Conservation (phyloP, 108 stramenopile species). For the Nitzschia sp. region DNA sequence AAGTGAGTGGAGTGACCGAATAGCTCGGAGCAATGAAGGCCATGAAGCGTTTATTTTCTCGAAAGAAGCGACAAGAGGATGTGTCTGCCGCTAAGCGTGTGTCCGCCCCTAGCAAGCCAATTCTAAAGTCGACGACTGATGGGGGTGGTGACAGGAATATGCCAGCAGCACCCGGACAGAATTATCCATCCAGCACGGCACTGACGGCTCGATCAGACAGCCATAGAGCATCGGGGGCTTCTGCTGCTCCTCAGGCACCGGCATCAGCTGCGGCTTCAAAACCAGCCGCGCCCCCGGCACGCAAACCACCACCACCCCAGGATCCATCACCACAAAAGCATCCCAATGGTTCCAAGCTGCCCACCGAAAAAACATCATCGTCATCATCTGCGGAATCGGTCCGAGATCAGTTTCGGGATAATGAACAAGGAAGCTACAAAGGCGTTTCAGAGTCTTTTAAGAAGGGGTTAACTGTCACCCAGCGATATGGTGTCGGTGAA, state of each 20-base stretch:
- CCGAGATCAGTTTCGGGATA: not conserved
- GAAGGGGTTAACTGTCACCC: constrained; percentile 9
- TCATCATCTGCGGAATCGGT: not conserved
- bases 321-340: no score
- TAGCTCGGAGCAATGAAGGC: no score
- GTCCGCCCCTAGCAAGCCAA: not conserved
- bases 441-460: constrained; percentile 26
- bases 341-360: no score
- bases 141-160: no score
- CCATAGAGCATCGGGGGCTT: not conserved
- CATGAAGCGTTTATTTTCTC: constrained; percentile 21
- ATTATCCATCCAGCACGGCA: not conserved
- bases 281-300: no score
- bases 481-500: constrained; percentile 12
- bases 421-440: constrained; percentile 11
- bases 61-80: constrained; percentile 7
- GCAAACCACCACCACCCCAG: no score
- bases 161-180: not conserved
- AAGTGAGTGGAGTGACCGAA: no score
- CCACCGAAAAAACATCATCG: not conserved
- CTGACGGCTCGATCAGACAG: not conserved
- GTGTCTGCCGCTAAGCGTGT: not conserved
- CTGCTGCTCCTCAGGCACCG: not conserved
- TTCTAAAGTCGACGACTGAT: not conserved
- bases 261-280: not conserved